A percentile compares a stretch with the other conserved stretches of the same genome.
phyloP scores from a whole-genome alignment of 768 basidiomycete species.

The Infundibulicybe gibba region DNA sequence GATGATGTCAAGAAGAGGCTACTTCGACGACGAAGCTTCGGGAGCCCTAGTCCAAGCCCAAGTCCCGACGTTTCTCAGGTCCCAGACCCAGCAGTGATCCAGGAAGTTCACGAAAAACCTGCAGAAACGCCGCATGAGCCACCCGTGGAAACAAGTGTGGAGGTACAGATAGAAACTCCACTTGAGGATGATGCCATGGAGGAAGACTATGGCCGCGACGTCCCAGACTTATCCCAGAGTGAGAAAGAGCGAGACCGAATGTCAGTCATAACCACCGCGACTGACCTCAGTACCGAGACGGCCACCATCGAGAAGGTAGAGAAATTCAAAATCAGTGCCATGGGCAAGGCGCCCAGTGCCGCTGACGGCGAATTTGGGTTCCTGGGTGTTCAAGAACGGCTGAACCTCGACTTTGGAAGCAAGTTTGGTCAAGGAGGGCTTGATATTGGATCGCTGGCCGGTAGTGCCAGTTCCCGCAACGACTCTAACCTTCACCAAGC shows the following conservation, averaged over 20 bases:
- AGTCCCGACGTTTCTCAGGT: slow-evolving; percentile 10
- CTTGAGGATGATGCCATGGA: slow-evolving; percentile 1
- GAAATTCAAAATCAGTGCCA: slow-evolving; percentile 26
- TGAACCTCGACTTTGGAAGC: slow-evolving; percentile 46
- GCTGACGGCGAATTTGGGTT: slow-evolving; percentile 30
- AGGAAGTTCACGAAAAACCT: slow-evolving; percentile 10
- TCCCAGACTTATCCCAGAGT: not conserved
- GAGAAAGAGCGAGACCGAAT: slow-evolving; percentile 34
- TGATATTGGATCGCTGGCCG: slow-evolving; percentile 17
- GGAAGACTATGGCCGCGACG: slow-evolving; percentile 4
- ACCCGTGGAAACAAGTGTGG: too few relatives aligned
- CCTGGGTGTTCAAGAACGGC: slow-evolving; percentile 15
- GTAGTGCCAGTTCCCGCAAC: slow-evolving; percentile 6
- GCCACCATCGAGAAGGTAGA: slow-evolving; percentile 48
- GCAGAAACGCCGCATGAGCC: slow-evolving; percentile 7
- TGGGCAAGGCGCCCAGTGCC: slow-evolving; percentile 1
- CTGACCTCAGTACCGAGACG: slow-evolving; percentile 43
- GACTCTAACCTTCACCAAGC: slow-evolving; percentile 1
- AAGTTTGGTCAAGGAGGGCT: slow-evolving; percentile 39
- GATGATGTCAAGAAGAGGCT: slow-evolving; percentile 52
- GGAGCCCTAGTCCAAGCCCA: slow-evolving; percentile 30
- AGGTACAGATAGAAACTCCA: not conserved
- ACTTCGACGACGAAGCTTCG: slow-evolving; percentile 37
- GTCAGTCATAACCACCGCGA: slow-evolving; percentile 36
- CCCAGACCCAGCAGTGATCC: not conserved